A percentile compares a stretch with the other conserved stretches of the same genome.
Evolutionary conservation across 75 land plant genomes (phyloP).

Genomic region (Cryptomeria japonica): DNA sequence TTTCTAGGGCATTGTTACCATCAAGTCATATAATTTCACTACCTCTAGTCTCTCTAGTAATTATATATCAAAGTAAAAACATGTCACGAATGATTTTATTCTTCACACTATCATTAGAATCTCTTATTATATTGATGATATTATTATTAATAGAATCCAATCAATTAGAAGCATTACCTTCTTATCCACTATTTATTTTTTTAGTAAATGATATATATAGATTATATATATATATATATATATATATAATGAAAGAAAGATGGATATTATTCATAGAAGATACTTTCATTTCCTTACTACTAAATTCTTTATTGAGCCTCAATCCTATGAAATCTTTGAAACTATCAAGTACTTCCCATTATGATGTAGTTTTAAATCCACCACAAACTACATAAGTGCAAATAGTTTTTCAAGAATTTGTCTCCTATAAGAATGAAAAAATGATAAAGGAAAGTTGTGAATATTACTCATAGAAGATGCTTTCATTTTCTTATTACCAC

Average conservation of each 20-base stretch:
- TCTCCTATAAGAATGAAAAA: conserved; percentile 69
- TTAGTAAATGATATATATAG: neutral
- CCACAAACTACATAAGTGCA: conserved; percentile 69
- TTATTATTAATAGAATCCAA: neutral
- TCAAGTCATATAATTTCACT: conserved; percentile 22
- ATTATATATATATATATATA: no score
- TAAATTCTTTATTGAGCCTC: conserved; percentile 32
- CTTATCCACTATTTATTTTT: conserved; percentile 13
- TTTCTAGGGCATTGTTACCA: conserved; percentile 43
- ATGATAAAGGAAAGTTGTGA: conserved; percentile 28
- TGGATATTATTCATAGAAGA: no score
- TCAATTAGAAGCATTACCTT: neutral
- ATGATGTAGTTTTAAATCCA: conserved; percentile 42
- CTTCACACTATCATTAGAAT: conserved; percentile 66
- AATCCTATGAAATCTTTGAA: conserved; percentile 14
- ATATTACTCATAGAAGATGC: neutral
- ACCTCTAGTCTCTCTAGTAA: no score
- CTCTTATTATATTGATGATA: neutral
- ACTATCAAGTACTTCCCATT: conserved; percentile 21
- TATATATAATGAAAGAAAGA: no score
- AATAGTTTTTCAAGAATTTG: conserved; percentile 73
- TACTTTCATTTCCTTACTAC: no score
- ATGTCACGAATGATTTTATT: conserved; percentile 65
- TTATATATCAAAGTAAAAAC: neutral
- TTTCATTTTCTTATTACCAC: conserved; percentile 38